Base-by-base conservation (phyloP, 495 filamentous ascomycete genomes). In the Hyaloscypha hepaticicola region DNA sequence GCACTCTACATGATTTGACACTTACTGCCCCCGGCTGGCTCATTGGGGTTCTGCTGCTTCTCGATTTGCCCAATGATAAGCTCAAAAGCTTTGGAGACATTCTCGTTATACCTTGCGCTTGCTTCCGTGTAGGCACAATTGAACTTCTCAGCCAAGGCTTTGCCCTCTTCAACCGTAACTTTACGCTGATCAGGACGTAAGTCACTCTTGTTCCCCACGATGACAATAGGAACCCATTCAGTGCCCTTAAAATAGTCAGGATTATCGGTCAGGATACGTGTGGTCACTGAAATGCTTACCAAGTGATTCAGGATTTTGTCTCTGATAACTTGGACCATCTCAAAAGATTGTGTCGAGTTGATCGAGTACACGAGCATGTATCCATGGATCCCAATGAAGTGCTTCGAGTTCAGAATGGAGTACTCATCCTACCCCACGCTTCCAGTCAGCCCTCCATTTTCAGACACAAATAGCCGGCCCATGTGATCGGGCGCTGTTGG, bases 321-420 rank as follows among this genome's bases (percentile, higher is more conserved):
- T 34, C 94, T 81, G 56, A 99, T 96, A 51, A 96, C 90, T 64
- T 89, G 86, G 55, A 96, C 88, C 92, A 97, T 98, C 74, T 98
- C 95, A 73, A 97, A 98, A 27, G 92, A 96, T 67, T 95, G 90
- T 66, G 89, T 90, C 41, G 90, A 96, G 29, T 90, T 89, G 55
- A 99, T 90, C 21, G 92, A 96, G 77, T 99, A 99, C 48, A 96
- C 95, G 57, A 99, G 88, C 85, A 99, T 93, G 79, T 99, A 99
- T 45, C 95, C 95, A 83, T 99, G 95, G 69, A 98, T 97, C 65
- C 95, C 95, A 78, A 99, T 99, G 75, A 98, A 98, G 77, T 99
- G 96, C 76, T 97, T 97, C 50, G 91, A 96, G 76, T 96, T 97
- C 58, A 99, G 81, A 71, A 98, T 97, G 72, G 90, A 94, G 78